These are phyloP conservation scores for Cyberlindnera lachancei DNA, from an alignment of 805 yeast genomes.

Conservation along the genomic window DNA sequence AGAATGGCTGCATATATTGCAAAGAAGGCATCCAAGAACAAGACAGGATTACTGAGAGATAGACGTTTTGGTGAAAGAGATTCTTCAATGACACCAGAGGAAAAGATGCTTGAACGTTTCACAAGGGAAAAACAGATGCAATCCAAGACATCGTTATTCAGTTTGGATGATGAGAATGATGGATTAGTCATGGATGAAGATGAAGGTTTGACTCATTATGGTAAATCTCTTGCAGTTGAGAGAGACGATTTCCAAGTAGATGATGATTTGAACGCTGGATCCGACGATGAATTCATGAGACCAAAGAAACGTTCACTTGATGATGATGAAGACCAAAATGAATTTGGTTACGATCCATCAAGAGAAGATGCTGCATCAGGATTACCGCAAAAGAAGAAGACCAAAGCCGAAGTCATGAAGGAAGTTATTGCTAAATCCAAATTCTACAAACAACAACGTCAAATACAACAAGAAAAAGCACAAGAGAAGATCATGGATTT, in stretches of 20 bases:
- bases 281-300: slow-evolving; percentile 27
- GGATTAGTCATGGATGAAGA: slow-evolving; percentile 28
- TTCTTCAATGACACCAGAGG: slow-evolving; percentile 67
- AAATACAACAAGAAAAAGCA: slow-evolving; percentile 49
- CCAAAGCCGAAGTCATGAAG: slow-evolving; percentile 80
- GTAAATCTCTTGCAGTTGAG: slow-evolving; percentile 49
- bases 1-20: slow-evolving; percentile 58
- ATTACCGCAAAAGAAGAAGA: slow-evolving; percentile 49
- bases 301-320: slow-evolving; percentile 28
- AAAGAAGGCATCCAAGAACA: slow-evolving; percentile 55
- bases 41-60: slow-evolving; percentile 73
- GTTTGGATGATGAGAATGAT: slow-evolving; percentile 49
- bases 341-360: slow-evolving; percentile 27
- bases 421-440: slow-evolving; percentile 81
- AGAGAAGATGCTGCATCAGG: too few species aligned
- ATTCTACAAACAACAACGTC: slow-evolving; percentile 69
- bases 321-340: slow-evolving; percentile 26
- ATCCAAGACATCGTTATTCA: slow-evolving; percentile 52
- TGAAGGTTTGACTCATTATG: slow-evolving; percentile 67
- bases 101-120: slow-evolving; percentile 91
- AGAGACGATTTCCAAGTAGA: slow-evolving; percentile 50
- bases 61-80: slow-evolving; percentile 89
- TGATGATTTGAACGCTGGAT: slow-evolving; percentile 30
- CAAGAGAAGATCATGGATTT: slow-evolving; percentile 57
- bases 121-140: slow-evolving; percentile 75